These are phyloP conservation scores for Mrakia gelida DNA, from an alignment of 768 basidiomycete genomes.

Conservation along the genomic window DNA sequence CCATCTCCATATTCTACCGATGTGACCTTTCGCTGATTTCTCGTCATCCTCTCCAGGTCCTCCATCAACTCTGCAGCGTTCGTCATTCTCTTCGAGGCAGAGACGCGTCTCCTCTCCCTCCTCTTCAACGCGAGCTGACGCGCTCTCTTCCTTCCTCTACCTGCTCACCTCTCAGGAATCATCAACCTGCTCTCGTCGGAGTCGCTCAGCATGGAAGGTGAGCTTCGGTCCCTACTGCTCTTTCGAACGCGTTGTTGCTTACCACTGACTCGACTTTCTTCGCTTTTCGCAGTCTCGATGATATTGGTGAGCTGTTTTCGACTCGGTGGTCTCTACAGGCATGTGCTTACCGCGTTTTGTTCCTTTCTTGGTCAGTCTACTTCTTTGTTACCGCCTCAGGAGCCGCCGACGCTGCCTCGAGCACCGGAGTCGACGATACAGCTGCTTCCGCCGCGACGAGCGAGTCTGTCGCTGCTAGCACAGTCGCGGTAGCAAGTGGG, in stretches of 20 bases:
- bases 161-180: background rate
- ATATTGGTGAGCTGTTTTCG: background rate
- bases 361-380: background rate
- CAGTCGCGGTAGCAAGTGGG: no score
- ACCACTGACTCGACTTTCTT: no score
- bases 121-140: background rate
- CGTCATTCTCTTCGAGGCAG: background rate
- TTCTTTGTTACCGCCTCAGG: constrained; percentile 5
- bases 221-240: no score
- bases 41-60: background rate
- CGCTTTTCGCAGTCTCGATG: background rate
- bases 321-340: no score
- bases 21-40: no score
- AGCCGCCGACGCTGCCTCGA: background rate
- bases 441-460: background rate
- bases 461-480: background rate
- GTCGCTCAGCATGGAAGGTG: constrained; percentile 25
- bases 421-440: background rate
- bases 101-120: no score
- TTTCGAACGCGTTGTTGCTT: no score
- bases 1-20: no score
- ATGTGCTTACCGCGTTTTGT: background rate
- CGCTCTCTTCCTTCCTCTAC: background rate
- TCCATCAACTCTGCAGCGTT: constrained; percentile 27
- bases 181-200: constrained; percentile 25